A percentile compares a stretch with the other conserved stretches of the same genome.
These are phyloP conservation scores for Leucosporidium creatinivorum DNA, from an alignment of 768 basidiomycete species.

Conservation along the genomic window DNA sequence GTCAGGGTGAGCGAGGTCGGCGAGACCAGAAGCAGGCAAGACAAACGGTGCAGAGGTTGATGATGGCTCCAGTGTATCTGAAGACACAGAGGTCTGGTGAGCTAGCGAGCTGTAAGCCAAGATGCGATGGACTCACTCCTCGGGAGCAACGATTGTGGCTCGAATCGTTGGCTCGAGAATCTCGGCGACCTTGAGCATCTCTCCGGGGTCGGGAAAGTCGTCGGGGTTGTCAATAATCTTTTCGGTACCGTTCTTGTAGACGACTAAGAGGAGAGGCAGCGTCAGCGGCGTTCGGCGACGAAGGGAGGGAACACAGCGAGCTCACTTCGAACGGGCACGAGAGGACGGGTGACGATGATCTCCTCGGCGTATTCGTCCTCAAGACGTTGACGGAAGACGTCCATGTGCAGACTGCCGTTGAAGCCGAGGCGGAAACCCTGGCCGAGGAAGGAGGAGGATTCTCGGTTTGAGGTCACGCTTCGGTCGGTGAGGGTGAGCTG, in stretches of 20 bases:
- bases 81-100: not conserved
- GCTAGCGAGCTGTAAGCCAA: no score
- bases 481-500: slow-evolving; percentile 79
- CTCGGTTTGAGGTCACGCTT: slow-evolving; percentile 80
- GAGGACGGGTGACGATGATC: slow-evolving; percentile 90
- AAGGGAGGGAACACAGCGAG: not conserved
- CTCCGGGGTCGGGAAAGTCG: slow-evolving; percentile 80
- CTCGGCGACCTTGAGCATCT: slow-evolving; percentile 55
- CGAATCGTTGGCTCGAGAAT: slow-evolving; percentile 89
- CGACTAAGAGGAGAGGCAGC: slow-evolving; percentile 49
- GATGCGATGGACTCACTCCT: slow-evolving; percentile 52
- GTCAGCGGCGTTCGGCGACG: not conserved
- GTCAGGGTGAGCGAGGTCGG: no score
- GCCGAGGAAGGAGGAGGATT: slow-evolving; percentile 86
- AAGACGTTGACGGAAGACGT: slow-evolving; percentile 86
- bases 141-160: slow-evolving; percentile 87
- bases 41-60: slow-evolving; percentile 69
- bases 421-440: slow-evolving; percentile 94
- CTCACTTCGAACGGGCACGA: slow-evolving; percentile 83
- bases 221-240: slow-evolving; percentile 78
- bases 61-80: slow-evolving; percentile 82
- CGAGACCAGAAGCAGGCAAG: not conserved
- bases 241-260: slow-evolving; percentile 60
- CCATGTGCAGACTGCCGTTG: slow-evolving; percentile 92
- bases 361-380: slow-evolving; percentile 92